Base-by-base conservation (phyloP, 805 yeast genomes). In the Starmerella bombi region DNA sequence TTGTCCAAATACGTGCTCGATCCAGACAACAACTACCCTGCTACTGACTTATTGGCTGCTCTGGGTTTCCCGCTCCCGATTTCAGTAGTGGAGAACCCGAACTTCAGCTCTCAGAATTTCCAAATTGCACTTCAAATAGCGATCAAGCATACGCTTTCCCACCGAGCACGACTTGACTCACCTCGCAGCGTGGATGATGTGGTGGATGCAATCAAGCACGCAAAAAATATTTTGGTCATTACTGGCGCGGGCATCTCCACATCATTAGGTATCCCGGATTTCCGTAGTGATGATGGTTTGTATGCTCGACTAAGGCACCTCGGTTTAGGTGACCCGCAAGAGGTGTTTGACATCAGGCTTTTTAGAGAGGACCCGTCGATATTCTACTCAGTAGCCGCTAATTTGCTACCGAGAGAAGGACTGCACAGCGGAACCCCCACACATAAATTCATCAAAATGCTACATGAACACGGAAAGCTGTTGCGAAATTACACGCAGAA, bases 181-280 rank as follows among this genome's bases (percentile, higher is more conserved):
- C 53, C 52, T 3, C 53, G 55, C 20, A 72, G 78, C 0, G 51
- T 82, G 2, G 79, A 75, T 9, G 74, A 76, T 44, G 73, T 79
- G 2, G 59, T 72, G 2, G 64, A 62, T 2, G 69, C 70, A 28
- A 64, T 86, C 18, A 49, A 63, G n/a, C 62, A 61, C 5, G 72
- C 91, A 0, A 55, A 67, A 12, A 77, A 73, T 31, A 68, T 85
- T 9, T 53, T 86, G 43, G 85, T 85, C 0, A 58, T 85, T 18
- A 82, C 94, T 0, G 96, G 96, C 14, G 96, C 96, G 0, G 96
- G 96, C 19, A 83, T 85, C 40, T 80, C 93, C 27, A 84, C 95
- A 3, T 74, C 84, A 1, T 61, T 84, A 40, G 95, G 95, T 6
- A 85, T 84, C 40, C 95, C 95, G 0, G 95, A 84, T 61, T 84